These are phyloP conservation scores for Hygrocybe coccinea DNA, from an alignment of 768 basidiomycete species.

Conservation along the genomic window DNA sequence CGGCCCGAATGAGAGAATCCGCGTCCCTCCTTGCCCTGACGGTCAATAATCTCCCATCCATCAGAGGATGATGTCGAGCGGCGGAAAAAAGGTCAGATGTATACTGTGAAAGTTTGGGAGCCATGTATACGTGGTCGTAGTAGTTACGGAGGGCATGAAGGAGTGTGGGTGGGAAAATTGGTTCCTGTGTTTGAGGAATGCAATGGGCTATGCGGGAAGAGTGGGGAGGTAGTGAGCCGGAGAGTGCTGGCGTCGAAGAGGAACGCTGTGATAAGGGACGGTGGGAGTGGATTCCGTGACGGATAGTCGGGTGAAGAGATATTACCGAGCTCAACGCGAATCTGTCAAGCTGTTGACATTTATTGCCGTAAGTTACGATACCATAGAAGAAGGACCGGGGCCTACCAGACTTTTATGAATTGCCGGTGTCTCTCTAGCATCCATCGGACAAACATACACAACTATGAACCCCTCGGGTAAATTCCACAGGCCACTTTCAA, in stretches of 20 bases:
- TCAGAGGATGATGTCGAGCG: conserved; percentile 60
- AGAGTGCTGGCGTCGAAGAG: conserved; percentile 14
- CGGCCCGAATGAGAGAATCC: conserved; percentile 61
- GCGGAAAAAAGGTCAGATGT: conserved; percentile 71
- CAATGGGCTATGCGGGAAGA: conserved; percentile 23
- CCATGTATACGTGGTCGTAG: conserved; percentile 40
- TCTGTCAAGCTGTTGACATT: conserved; percentile 56
- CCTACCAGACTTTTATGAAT: conserved; percentile 65
- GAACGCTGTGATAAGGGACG: conserved; percentile 17
- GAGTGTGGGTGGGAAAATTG: conserved; percentile 25
- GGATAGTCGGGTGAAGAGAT: conserved; percentile 41
- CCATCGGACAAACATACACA: conserved; percentile 66
- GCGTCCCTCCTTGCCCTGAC: conserved; percentile 57
- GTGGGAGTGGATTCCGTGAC: conserved; percentile 25
- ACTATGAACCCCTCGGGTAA: conserved; percentile 67
- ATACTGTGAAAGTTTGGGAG: conserved; percentile 55
- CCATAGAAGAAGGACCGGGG: background rate
- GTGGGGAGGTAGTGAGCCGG: conserved; percentile 7
- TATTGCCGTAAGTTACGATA: background rate
- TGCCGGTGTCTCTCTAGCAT: conserved; percentile 58
- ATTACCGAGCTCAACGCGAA: conserved; percentile 74
- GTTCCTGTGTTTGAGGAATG: conserved; percentile 23
- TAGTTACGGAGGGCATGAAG: conserved; percentile 28
- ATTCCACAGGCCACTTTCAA: conserved; percentile 43
- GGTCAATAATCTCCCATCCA: conserved; percentile 68